Conservation (phyloP, 148 eudicot genomes). For the Rhododendron simsii region DNA sequence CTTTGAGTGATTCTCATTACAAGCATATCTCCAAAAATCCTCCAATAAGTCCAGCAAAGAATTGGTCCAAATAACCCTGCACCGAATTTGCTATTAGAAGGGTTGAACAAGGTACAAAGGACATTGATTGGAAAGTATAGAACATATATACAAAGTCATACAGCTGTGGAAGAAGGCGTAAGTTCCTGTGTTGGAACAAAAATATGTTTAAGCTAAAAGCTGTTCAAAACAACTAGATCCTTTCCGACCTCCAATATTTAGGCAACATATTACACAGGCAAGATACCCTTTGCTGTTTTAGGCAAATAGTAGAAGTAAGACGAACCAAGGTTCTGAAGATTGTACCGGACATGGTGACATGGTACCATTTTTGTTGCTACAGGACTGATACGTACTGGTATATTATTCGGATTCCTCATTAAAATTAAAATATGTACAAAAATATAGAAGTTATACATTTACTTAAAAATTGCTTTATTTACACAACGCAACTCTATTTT, state of each 20-base stretch:
- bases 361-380: no score
- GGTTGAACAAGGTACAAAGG: not conserved
- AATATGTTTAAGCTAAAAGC: not conserved
- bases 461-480: no score
- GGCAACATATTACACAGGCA: not conserved
- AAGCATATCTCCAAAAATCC: not conserved
- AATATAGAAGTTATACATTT: no score
- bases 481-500: no score
- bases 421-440: no score
- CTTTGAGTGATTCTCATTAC: not conserved
- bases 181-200: not conserved
- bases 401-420: not conserved
- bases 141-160: not conserved
- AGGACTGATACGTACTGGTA: no score
- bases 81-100: not conserved
- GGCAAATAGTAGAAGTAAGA: not conserved
- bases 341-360: not conserved
- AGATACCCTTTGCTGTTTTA: not conserved
- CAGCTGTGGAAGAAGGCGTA: not conserved
- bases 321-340: not conserved
- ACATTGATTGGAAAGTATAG: not conserved
- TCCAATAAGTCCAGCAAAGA: conserved; percentile 5
- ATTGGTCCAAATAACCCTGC: conserved; percentile 9
- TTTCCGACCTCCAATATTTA: not conserved
- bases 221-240: not conserved